These are phyloP conservation scores for Kingdonia uniflora DNA, from an alignment of 164 flowering plant genomes.

Conservation along the genomic window DNA sequence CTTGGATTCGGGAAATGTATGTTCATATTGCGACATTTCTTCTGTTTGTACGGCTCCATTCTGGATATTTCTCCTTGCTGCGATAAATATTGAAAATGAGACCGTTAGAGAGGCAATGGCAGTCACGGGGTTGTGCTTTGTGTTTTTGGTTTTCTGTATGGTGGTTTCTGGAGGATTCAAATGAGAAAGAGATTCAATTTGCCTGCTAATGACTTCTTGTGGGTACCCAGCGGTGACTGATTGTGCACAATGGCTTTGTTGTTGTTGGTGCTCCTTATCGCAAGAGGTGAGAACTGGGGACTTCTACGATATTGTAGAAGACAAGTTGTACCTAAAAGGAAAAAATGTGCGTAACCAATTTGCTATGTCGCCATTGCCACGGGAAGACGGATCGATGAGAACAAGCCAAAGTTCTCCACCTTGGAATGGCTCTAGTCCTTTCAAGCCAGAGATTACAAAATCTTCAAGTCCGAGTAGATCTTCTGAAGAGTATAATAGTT, in stretches of 20 bases:
- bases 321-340: conserved; percentile 38
- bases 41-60: conserved; percentile 84
- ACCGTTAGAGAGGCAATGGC: conserved; percentile 44
- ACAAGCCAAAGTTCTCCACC: conserved; percentile 17
- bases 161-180: conserved; percentile 97
- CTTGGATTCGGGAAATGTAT: conserved; percentile 97
- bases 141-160: conserved; percentile 74
- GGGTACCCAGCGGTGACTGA: conserved; percentile 53
- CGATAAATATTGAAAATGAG: conserved; percentile 60
- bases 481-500: too few species aligned
- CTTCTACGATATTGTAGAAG: conserved; percentile 67
- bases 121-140: conserved; percentile 59
- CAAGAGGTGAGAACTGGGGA: conserved; percentile 88
- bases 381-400: conserved; percentile 25
- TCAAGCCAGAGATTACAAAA: too few species aligned
- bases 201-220: conserved; percentile 51
- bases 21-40: conserved; percentile 87
- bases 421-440: conserved; percentile 9
- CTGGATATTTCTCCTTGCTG: conserved; percentile 83
- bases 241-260: conserved; percentile 79
- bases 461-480: too few species aligned
- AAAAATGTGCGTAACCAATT: conserved; percentile 7
- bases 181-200: conserved; percentile 87
- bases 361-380: conserved; percentile 29
- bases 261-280: conserved; percentile 94